Conservation (phyloP, 441 rosid species). For the Omphalea diandra region DNA sequence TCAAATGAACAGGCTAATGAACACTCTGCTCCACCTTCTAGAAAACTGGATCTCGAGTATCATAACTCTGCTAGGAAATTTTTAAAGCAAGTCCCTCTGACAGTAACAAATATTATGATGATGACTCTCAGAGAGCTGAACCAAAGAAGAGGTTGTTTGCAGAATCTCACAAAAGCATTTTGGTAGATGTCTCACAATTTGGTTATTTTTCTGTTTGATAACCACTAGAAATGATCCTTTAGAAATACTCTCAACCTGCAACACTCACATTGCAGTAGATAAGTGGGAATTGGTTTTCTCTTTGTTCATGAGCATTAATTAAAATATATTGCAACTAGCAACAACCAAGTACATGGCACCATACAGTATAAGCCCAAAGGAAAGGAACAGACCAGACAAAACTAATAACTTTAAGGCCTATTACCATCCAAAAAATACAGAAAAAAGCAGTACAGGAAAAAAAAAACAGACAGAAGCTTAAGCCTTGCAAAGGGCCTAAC, state of each 20-base stretch:
- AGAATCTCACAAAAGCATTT: neutral
- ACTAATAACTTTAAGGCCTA: neutral
- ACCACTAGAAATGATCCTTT: neutral
- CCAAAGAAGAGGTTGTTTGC: neutral
- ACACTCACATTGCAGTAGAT: neutral
- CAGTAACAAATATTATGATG: neutral
- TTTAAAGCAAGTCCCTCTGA: neutral
- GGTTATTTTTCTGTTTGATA: too few relatives aligned
- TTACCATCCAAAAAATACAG: neutral
- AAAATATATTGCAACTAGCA: neutral
- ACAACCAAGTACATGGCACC: neutral
- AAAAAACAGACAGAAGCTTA: too few relatives aligned
- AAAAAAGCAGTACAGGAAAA: neutral
- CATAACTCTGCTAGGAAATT: neutral
- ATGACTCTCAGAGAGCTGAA: neutral
- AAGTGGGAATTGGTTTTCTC: neutral
- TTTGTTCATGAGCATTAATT: neutral
- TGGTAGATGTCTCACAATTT: neutral
- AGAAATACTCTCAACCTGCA: neutral
- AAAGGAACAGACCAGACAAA: too few relatives aligned
- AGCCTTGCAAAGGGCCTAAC: too few relatives aligned
- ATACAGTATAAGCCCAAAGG: neutral
- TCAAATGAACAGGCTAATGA: neutral
- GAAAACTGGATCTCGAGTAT: too few relatives aligned
- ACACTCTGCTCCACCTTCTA: neutral